Percentiles rank a stretch among this genome's conserved stretches.
Evolutionary conservation across 768 basidiomycete genomes (phyloP).

Genomic region (Pleurotus platypus): DNA sequence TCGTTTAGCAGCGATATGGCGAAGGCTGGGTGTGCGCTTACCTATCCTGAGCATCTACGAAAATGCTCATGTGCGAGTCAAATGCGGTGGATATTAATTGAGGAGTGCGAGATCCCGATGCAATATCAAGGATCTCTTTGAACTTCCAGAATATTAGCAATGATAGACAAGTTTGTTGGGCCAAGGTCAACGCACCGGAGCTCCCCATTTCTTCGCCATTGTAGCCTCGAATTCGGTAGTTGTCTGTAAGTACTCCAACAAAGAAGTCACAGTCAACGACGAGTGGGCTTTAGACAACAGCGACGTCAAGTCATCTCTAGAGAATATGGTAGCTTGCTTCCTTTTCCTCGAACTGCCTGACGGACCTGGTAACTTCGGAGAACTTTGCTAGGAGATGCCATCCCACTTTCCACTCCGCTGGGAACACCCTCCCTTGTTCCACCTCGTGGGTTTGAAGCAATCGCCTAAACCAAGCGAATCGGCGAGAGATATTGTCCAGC

Average conservation of each 20-base stretch:
- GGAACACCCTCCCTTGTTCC: conserved; percentile 82
- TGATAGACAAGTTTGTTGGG: not conserved
- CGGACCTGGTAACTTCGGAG: conserved; percentile 84
- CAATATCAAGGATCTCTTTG: conserved; percentile 57
- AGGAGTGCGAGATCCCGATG: conserved; percentile 49
- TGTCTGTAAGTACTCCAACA: conserved; percentile 84
- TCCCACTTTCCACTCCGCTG: conserved; percentile 80
- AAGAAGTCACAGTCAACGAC: conserved; percentile 66
- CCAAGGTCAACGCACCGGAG: conserved; percentile 44
- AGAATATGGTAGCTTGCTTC: not conserved
- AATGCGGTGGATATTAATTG: conserved; percentile 86
- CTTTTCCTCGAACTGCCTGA: not conserved
- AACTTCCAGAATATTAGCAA: conserved; percentile 36
- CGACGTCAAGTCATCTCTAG: conserved; percentile 79
- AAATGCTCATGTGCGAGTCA: conserved; percentile 88
- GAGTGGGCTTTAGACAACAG: conserved; percentile 77
- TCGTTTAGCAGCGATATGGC: not conserved
- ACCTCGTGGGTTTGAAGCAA: conserved; percentile 82
- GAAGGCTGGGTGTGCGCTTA: conserved; percentile 25
- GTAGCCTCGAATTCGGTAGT: conserved; percentile 85
- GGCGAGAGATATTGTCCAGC: conserved; percentile 87
- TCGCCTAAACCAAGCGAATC: conserved; percentile 94
- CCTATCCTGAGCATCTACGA: conserved; percentile 97
- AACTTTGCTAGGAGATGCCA: conserved; percentile 83
- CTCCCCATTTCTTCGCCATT: conserved; percentile 80